phyloP scores from a whole-genome alignment of 768 basidiomycete genomes.

The Tylopilus felleus region DNA sequence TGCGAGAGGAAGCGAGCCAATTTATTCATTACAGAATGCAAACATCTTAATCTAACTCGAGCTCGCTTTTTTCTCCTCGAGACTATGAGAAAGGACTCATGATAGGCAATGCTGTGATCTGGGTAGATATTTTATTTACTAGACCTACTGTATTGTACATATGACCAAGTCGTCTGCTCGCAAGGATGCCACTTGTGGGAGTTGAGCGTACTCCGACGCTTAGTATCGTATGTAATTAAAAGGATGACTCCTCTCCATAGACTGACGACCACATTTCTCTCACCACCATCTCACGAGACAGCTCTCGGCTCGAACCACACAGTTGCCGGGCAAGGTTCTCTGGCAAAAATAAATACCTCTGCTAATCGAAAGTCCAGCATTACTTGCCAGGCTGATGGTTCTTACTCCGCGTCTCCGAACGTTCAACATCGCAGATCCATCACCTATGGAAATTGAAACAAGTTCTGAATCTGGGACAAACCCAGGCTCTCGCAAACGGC shows the following conservation, averaged over 20 bases:
- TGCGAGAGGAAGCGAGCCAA: conserved; percentile 13
- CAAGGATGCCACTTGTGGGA: neutral
- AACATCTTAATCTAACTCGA: neutral
- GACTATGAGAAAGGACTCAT: neutral
- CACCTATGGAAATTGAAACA: conserved; percentile 31
- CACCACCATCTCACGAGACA: conserved; percentile 20
- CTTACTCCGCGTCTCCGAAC: conserved; percentile 36
- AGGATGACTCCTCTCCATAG: conserved; percentile 25
- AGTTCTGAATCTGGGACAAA: conserved; percentile 25
- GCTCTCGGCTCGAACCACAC: conserved; percentile 14
- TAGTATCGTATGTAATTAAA: conserved; percentile 20
- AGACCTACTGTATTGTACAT: conserved; percentile 8
- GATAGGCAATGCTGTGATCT: conserved; percentile 16
- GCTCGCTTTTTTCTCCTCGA: too few relatives aligned
- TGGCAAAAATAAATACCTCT: conserved; percentile 19
- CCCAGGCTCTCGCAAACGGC: conserved; percentile 36
- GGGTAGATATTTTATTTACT: conserved; percentile 2
- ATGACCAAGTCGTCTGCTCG: neutral
- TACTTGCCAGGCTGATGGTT: conserved; percentile 28
- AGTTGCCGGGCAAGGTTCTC: conserved; percentile 13
- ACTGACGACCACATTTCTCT: conserved; percentile 17
- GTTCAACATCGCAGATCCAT: conserved; percentile 32
- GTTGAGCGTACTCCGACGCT: conserved; percentile 15
- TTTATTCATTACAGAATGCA: conserved; percentile 4
- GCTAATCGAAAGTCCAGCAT: conserved; percentile 9